These are phyloP conservation scores for Parastagonospora nodorum DNA, from an alignment of 2,329 filamentous ascomycete genomes.

Conservation along the genomic window DNA sequence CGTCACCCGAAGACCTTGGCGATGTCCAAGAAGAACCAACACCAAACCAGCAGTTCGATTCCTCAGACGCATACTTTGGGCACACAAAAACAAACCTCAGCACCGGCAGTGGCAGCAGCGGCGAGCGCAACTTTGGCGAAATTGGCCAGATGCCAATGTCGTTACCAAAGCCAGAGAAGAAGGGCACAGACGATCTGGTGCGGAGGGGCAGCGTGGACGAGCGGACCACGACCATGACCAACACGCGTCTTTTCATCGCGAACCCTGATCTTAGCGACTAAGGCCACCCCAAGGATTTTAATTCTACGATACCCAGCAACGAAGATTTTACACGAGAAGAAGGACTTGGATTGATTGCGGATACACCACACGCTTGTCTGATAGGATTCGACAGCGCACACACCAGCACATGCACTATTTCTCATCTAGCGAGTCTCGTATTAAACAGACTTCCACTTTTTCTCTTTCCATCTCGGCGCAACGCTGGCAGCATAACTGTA, in stretches of 20 bases:
- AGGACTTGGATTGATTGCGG: neutral
- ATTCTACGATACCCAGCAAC: constrained; percentile 41
- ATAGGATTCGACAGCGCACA: neutral
- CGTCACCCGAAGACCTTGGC: constrained; percentile 44
- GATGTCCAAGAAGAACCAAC: constrained; percentile 53
- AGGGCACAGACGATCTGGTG: constrained; percentile 72
- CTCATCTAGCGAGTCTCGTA: neutral
- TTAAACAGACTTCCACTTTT: neutral
- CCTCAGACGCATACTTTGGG: constrained; percentile 50
- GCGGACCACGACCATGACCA: constrained; percentile 72
- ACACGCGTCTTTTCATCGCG: constrained; percentile 77
- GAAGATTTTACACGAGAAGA: constrained; percentile 1
- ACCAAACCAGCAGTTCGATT: constrained; percentile 48
- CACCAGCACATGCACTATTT: neutral
- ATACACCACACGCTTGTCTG: too few relatives aligned
- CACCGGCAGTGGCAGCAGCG: constrained; percentile 50
- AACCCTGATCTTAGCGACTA: constrained; percentile 72
- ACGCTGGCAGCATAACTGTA: too few relatives aligned
- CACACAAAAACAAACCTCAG: constrained; percentile 49
- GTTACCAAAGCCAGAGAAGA: constrained; percentile 53
- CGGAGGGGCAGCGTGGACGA: constrained; percentile 84
- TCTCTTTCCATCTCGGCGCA: neutral
- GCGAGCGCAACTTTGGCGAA: constrained; percentile 58
- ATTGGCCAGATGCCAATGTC: constrained; percentile 56
- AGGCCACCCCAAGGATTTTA: neutral